Evolutionary conservation across 139 green algal genomes (phyloP).

Genomic region (Micromonas commoda): DNA sequence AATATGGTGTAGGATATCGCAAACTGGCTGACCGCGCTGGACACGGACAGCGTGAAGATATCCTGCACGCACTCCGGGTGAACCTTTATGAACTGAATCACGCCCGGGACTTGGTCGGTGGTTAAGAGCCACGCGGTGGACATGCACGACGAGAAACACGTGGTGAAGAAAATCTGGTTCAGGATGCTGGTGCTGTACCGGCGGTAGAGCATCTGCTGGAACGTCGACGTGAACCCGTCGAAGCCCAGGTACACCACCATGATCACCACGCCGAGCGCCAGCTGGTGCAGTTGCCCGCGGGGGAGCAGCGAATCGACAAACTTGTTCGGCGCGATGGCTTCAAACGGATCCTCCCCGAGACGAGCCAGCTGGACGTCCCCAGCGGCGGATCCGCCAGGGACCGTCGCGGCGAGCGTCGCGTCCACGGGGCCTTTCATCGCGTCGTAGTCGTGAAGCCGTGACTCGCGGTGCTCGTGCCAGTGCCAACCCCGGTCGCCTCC

Average conservation of each 20-base stretch:
- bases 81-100: slow-evolving; percentile 51
- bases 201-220: slow-evolving; percentile 84
- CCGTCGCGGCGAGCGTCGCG: no score
- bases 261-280: slow-evolving; percentile 68
- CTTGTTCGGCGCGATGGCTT: no score
- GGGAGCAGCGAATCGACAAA: no score
- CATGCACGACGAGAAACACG: slow-evolving; percentile 52
- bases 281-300: no score
- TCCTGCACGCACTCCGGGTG: slow-evolving; percentile 50
- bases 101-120: slow-evolving; percentile 50
- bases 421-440: no score
- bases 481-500: no score
- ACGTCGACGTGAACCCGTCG: slow-evolving; percentile 92
- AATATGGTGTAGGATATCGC: slow-evolving; percentile 77
- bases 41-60: slow-evolving; percentile 52
- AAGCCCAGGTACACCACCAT: slow-evolving; percentile 87
- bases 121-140: slow-evolving; percentile 44
- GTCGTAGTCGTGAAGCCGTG: no score
- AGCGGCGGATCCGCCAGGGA: no score
- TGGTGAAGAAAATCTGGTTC: slow-evolving; percentile 73
- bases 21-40: slow-evolving; percentile 57
- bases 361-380: no score
- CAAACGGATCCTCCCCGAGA: no score
- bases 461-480: no score
- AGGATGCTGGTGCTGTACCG: slow-evolving; percentile 80